Base-by-base conservation (phyloP, 2,329 filamentous ascomycete genomes). In the Monilinia polystroma region DNA sequence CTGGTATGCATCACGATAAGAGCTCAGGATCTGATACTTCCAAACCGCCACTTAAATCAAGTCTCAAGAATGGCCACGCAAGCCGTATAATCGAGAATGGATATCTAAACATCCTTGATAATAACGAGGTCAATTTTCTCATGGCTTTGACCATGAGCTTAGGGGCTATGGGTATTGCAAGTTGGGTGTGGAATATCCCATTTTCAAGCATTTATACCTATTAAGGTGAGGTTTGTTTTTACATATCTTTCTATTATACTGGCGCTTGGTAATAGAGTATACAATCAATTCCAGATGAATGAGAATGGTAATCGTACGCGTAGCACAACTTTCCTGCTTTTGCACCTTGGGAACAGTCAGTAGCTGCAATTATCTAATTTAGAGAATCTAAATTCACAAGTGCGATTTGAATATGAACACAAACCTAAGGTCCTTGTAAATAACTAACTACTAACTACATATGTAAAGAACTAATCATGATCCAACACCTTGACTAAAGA, bases 71-170 rank as follows among this genome's bases (percentile, higher is more conserved):
- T 66, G 82, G 82, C 73, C 85, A 89, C 68, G 73, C 74, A 58
- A 75, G 74, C 54, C 71, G 76, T 47, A 80, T 87, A 6, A 78
- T 89, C 8, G 87, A 91, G 78, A 90, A 82, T 72, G 92, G 87
- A 76, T 68, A 70, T 62, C 82, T 80, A 85, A 85, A 97, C 76
- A 77, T 96, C 69, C 81, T 99, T 67, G 93, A 96, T 78, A 99
- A 99, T 78, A 99, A 99, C 77, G 90, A 91, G 65, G 93, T 99
- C 73, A 99, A 99, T 77, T 86, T 97, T 67, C 77, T 94, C 66
- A 98, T 97, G 94, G 93, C 94, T 0, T 83, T 86, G 18, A 82
- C 83, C 5, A 93, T 96, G 85, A 97, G 91, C 76, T 71, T 93
- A 23, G 86, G 89, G 5, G 90, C 88, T 5, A 96, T 98, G 86